These are phyloP conservation scores for Lasiosphaeria hispida DNA, from an alignment of 495 filamentous ascomycete species.

Conservation along the genomic window DNA sequence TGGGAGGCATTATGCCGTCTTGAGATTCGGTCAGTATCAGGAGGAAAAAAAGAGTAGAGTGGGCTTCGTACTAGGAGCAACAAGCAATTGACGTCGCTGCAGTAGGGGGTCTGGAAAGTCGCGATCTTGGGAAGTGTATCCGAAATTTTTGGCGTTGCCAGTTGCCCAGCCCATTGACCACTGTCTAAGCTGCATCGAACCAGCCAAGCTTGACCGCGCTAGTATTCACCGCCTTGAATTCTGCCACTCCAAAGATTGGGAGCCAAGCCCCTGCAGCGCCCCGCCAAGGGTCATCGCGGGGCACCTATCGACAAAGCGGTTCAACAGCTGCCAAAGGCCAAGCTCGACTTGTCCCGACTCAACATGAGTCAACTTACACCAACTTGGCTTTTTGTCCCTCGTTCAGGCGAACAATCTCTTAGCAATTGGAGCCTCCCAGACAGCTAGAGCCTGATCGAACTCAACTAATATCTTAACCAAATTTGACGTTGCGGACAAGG, in stretches of 20 bases:
- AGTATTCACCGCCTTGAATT: conserved; percentile 25
- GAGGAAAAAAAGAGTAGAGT: too few relatives aligned
- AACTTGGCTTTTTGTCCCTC: neutral
- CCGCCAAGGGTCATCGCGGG: conserved; percentile 25
- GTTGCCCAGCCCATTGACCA: conserved; percentile 7
- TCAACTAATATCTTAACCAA: neutral
- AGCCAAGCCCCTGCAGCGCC: conserved; percentile 23
- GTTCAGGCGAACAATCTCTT: neutral
- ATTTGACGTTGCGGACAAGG: neutral
- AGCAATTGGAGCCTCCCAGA: neutral
- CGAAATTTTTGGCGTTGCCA: conserved; percentile 27
- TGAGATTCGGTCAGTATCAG: neutral
- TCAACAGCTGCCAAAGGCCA: conserved; percentile 1
- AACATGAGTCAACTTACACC: conserved; percentile 28
- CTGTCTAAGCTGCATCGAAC: neutral
- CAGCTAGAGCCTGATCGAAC: too few relatives aligned
- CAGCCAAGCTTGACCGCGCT: neutral
- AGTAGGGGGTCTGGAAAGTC: too few relatives aligned
- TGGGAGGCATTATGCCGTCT: conserved; percentile 27
- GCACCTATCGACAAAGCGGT: conserved; percentile 15
- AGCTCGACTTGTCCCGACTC: neutral
- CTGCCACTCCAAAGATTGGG: conserved; percentile 15
- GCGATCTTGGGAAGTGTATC: too few relatives aligned
- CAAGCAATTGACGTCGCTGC: too few relatives aligned
- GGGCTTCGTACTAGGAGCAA: too few relatives aligned